Percentiles rank a stretch among this genome's conserved stretches.
Evolutionary conservation across 2,329 filamentous ascomycete species (phyloP).

Genomic region (Alternaria ventricosa): DNA sequence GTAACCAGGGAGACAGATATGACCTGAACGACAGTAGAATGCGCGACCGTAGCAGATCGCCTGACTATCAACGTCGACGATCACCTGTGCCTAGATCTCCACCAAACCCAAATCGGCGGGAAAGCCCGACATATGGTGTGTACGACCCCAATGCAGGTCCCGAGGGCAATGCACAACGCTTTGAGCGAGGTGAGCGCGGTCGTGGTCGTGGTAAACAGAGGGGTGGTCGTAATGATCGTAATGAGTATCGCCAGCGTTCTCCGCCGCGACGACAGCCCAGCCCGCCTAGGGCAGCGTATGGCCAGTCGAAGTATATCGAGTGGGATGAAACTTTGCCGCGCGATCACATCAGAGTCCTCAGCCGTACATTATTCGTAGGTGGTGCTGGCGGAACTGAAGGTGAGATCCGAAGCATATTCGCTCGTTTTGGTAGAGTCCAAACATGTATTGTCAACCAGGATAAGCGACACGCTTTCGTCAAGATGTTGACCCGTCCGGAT

Average conservation of each 20-base stretch:
- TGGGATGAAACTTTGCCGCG: conserved; percentile 76
- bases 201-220: conserved; percentile 58
- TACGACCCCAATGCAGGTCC: conserved; percentile 69
- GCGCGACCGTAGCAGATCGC: conserved; percentile 57
- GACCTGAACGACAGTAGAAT: conserved; percentile 43
- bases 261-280: conserved; percentile 69
- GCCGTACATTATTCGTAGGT: conserved; percentile 94
- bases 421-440: conserved; percentile 84
- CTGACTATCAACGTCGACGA: conserved; percentile 71
- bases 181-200: conserved; percentile 62
- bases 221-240: conserved; percentile 54
- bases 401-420: conserved; percentile 82
- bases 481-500: conserved; percentile 91
- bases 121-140: conserved; percentile 74
- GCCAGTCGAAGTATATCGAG: conserved; percentile 74
- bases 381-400: conserved; percentile 78
- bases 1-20: conserved; percentile 33
- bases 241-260: conserved; percentile 85
- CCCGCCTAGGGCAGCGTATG: conserved; percentile 52
- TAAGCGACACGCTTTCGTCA: conserved; percentile 97
- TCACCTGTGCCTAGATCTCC: conserved; percentile 63
- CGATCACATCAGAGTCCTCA: conserved; percentile 82
- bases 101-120: conserved; percentile 63
- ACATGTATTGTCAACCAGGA: conserved; percentile 98
- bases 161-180: conserved; percentile 63